Evolutionary conservation across 169 alveolate species (phyloP), one percentile per base, ranked within the genome.

Genomic region (Besnoitia besnoiti): DNA sequence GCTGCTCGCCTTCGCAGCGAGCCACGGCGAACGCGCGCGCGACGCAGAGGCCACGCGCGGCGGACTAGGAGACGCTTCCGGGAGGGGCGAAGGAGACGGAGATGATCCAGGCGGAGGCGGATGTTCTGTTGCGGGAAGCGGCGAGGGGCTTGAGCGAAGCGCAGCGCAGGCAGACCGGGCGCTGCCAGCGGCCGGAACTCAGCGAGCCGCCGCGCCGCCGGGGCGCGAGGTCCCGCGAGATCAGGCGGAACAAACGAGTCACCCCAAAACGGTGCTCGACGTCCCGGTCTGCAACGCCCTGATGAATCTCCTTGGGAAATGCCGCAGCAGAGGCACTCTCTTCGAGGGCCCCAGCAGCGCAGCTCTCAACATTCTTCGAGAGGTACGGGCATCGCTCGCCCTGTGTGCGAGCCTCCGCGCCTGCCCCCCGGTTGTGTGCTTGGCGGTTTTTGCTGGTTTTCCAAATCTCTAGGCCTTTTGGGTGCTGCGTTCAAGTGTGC

Each of bases 201-300:
- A 51, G n/a, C 14, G 24, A 51, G 24, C 67, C n/a, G n/a, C n/a
- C n/a, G 67, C 12, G 67, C 33, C 12, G 30, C 7, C 67, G 59
- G 24, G 59, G 16, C 59, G 59, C 59, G 59, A 49, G 59, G 59
- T 16, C 16, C 24, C 59, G 16, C 59, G 59, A 49, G 59, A 49
- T 10, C 24, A 49, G 16, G 59, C 24, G 7, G 59, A 16, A 49
- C 7, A 49, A 16, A 49, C 59, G 44, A 73, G 10, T 39, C 46
- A 1, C 46, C 82, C 82, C 46, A 73, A n/a, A 16, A 73, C 82
- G 5, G 82, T 73, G 44, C 82, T 73, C 46, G 82, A 73, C n/a
- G 82, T 73, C 30, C 47, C 82, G 8, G 46, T 16, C 46, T 73
- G 82, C 82, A 73, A 73, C 21, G 82, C 82, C 47, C 24, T 35